Evolutionary conservation across 768 basidiomycete genomes (phyloP), one percentile per base, ranked within the genome.

Genomic region (Podaxis rugospora): DNA sequence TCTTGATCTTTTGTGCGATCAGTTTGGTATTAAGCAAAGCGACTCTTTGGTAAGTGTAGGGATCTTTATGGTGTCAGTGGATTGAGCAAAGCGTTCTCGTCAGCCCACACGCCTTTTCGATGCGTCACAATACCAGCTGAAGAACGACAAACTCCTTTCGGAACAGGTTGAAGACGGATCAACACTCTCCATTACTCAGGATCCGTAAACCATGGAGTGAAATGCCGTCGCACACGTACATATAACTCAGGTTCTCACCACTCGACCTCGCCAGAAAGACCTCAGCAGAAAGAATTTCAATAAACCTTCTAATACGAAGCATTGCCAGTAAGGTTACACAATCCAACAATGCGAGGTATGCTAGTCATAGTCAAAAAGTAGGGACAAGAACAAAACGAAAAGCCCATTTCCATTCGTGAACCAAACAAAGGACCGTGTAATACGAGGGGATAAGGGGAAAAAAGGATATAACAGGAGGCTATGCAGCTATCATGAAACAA

Each of bases 401-500:
- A n/a, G 18, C 14, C 18, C 42, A 18, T 32, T 57, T 59, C 37
- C 35, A 55, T 36, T 46, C 42, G 23, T 27, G 13, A 37, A 47
- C 9, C 21, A 62, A 60, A 32, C 32, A 9, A 63, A 55, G 64
- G 64, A 65, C 69, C 79, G 86, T 75, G 81, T 64, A 58, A 62
- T 61, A 62, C 35, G 40, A 62, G 42, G 18, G 18, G n/a, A 58
- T 32, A 62, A n/a, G 55, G 59, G 62, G 54, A 64, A 64, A 64
- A 64, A 42, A 57, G 47, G 59, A 59, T 62, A 63, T 52, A 39
- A 62, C 54, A 42, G 58, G 65, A 66, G 63, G 65, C 67, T 64
- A 64, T 52, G 11, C 46, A 28, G 10, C 10, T 14, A 61, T 68
- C 83, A 91, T 74, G 89, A 87, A 66, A 94, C 92, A 66, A 94